Evolutionary conservation across 441 rosid species (phyloP), one percentile per base, ranked within the genome.

Genomic region (Geranium incanum): DNA sequence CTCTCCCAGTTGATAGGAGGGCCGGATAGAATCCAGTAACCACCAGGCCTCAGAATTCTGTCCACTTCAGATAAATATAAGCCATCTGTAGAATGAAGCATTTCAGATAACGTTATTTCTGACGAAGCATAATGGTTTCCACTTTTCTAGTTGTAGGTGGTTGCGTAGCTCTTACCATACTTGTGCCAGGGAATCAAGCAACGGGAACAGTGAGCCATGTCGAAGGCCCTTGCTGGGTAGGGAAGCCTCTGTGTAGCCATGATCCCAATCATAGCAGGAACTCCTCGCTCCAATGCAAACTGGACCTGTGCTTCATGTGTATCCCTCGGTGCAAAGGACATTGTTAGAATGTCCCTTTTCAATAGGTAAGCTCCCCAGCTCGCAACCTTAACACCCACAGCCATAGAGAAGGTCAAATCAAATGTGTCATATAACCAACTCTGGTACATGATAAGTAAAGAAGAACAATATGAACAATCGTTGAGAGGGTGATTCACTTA

Each of bases 261-360:
- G 67, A 94, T 75, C 57, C 95, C 95, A 59, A 94, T 88, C 82
- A 94, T 87, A 6, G 96, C 95, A 66, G 98, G 98, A 79, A 94
- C 95, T 80, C 98, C 98, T 12, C 98, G 86, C 83, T 94, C 98
- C 75, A 94, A 70, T 0, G 98, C 98, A 78, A 94, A 94, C 77
- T 89, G 91, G 15, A 94, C 98, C 72, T 91, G 98, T n/a, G 98
- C 96, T 83, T 94, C 97, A 41, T 91, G 98, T 4, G 97, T 94
- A 72, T 94, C 98, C 77, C 98, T 83, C 50, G 95, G 98, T 9
- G 98, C 98, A 81, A 94, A 87, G 39, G 97, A 94, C 86, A 94
- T 82, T 38, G 95, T 73, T 64, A 87, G 55, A 41, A 93, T 83
- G 75, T 89, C 84, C 84, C 97, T 88, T 78, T 82, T 89, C 74